phyloP scores from a whole-genome alignment of 495 filamentous ascomycete species.

The Xylaria sp. region DNA sequence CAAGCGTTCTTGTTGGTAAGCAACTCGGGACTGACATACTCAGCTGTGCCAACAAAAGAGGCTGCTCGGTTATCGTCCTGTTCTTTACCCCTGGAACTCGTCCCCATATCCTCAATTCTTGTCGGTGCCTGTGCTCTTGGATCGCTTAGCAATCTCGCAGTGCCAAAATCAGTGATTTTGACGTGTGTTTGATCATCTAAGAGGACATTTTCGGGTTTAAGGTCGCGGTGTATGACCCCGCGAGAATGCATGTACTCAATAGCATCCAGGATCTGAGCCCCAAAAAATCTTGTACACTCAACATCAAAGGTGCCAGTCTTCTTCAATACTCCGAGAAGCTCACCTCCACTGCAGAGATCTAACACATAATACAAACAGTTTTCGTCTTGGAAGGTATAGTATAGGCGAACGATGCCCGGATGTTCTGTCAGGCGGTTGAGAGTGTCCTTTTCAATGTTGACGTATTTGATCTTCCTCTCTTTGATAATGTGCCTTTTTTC shows the following conservation, averaged over 20 bases:
- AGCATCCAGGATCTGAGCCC: conserved; percentile 93
- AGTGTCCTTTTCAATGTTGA: conserved; percentile 99
- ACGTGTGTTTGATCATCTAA: conserved; percentile 95
- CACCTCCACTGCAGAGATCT: conserved; percentile 91
- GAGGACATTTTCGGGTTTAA: conserved; percentile 98
- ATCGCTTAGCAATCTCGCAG: conserved; percentile 86
- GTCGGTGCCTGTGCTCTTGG: conserved; percentile 58
- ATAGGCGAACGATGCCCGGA: conserved; percentile 94
- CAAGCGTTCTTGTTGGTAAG: conserved; percentile 95
- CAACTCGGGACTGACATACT: conserved; percentile 97
- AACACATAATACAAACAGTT: conserved; percentile 95
- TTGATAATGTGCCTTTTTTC: conserved; percentile 99
- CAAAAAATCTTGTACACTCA: conserved; percentile 94
- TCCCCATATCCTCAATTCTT: conserved; percentile 45
- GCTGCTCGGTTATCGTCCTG: conserved; percentile 72
- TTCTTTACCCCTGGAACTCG: conserved; percentile 46
- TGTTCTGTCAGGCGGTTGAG: conserved; percentile 96
- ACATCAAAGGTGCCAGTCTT: conserved; percentile 93
- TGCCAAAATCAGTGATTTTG: conserved; percentile 99
- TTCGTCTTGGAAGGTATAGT: conserved; percentile 99
- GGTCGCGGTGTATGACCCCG: conserved; percentile 94
- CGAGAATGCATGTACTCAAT: conserved; percentile 98
- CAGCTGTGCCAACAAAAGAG: conserved; percentile 97
- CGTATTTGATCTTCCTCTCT: conserved; percentile 99
- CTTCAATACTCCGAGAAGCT: conserved; percentile 91